Base-by-base conservation (phyloP, 2,329 filamentous ascomycete species). In the Monilinia fructigena region DNA sequence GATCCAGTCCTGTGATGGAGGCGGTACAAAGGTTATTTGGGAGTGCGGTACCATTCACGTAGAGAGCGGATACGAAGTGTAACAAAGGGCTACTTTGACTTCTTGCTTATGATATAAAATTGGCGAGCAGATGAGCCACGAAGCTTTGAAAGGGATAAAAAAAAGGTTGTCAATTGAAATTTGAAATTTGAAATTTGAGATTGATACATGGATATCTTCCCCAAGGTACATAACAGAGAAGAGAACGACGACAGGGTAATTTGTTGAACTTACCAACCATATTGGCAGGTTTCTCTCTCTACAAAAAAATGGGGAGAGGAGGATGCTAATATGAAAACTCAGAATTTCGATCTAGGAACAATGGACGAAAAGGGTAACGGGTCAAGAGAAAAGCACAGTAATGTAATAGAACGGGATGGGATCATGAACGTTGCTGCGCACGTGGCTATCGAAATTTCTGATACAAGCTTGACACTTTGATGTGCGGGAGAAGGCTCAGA, bases 181-280 rank as follows among this genome's bases (percentile, higher is more conserved):
- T 23, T 35, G 8, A 35, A 56, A 52, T 23, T 23, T 52, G 42
- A 40, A 45, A 52, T 28, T 28, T 23, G 26, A 28, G 4, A 52
- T 42, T n/a, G 26, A 52, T 40, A 38, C 16, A 18, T 18, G 20
- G 1, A 38, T 26, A 60, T 48, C 20, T 55, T 50, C 62, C 26
- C 48, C 1, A 42, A 16, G n/a, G 8, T 78, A 77, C 5, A 54
- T 23, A 23, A 23, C 23, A 35, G 31, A 35, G 31, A 55, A n/a
- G 63, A 56, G 63, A 56, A 55, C 16, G 28, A 35, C 23, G 47
- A 52, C 23, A 11, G n/a, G 54, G 59, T 59, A 59, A 59, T 47
- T 65, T 48, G 52, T 42, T 48, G n/a, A 26, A 71, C 70, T 71
- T 67, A 71, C 70, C 69, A 50, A 70, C 66, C 70, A 71, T 71